Evolutionary conservation across 129 eudicot species (phyloP).

Genomic region (Apium graveolens): DNA sequence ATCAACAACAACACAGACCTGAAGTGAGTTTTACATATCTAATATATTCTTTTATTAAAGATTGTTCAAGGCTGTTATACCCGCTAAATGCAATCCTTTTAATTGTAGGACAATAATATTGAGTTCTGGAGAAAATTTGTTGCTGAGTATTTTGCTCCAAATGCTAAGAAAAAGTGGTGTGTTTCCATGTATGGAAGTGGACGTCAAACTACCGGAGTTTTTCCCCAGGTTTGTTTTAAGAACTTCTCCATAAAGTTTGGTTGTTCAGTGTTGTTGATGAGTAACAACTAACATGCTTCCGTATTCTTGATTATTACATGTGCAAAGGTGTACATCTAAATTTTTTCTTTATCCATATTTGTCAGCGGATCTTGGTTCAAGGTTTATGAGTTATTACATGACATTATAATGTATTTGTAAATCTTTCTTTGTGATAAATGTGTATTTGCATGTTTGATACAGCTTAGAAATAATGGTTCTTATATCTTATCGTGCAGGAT

Average conservation of each 20-base stretch:
- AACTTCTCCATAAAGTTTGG: background rate
- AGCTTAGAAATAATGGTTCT: conserved; percentile 5
- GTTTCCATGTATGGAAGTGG: conserved; percentile 98
- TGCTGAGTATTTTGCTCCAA: conserved; percentile 87
- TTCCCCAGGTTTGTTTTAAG: conserved; percentile 75
- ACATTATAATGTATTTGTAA: background rate
- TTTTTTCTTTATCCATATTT: background rate
- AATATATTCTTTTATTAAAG: background rate
- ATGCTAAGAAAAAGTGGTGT: conserved; percentile 99
- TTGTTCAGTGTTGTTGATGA: background rate
- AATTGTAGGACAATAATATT: conserved; percentile 81
- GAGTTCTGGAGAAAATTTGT: conserved; percentile 99
- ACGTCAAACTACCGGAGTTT: conserved; percentile 94
- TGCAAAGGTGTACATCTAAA: background rate
- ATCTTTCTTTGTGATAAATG: background rate
- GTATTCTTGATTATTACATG: background rate
- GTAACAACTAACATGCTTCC: background rate
- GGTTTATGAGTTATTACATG: background rate
- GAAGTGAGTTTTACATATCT: conserved; percentile 47
- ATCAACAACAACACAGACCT: conserved; percentile 98
- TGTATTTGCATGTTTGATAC: background rate
- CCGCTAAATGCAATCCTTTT: conserved; percentile 8
- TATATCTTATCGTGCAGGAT: conserved; percentile 51
- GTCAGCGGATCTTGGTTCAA: background rate
- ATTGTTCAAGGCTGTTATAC: background rate